phyloP scores from a whole-genome alignment of 2,329 filamentous ascomycete species.

The Lachnellula subtilissima region DNA sequence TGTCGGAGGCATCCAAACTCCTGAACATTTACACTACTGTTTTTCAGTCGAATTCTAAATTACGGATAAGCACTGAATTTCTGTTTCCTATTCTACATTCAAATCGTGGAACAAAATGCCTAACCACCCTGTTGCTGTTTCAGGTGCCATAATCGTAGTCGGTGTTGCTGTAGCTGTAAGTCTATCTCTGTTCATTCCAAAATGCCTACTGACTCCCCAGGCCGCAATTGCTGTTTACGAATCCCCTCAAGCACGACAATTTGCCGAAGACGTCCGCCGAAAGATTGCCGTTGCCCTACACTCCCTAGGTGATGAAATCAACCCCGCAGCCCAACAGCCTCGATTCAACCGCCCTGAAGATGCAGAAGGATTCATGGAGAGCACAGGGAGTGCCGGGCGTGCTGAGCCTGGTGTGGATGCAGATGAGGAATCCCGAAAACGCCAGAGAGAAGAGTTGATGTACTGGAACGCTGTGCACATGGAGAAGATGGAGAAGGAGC shows the following conservation, averaged over 20 bases:
- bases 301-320: slow-evolving; percentile 53
- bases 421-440: slow-evolving; percentile 55
- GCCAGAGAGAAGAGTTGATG: slow-evolving; percentile 60
- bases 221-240: slow-evolving; percentile 49
- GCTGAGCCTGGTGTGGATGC: slow-evolving; percentile 51
- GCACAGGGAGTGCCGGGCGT: slow-evolving; percentile 30
- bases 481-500: slow-evolving; percentile 41
- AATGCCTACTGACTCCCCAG: slow-evolving; percentile 13
- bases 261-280: slow-evolving; percentile 56
- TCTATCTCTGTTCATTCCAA: slow-evolving; percentile 1
- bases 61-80: background rate
- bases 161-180: slow-evolving; percentile 30
- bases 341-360: slow-evolving; percentile 63
- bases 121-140: slow-evolving; percentile 28
- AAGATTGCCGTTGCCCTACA: slow-evolving; percentile 57
- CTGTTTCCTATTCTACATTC: background rate
- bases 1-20: slow-evolving; percentile 2
- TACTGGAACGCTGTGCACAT: slow-evolving; percentile 59
- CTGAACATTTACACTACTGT: background rate
- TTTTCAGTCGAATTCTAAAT: background rate
- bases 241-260: slow-evolving; percentile 57
- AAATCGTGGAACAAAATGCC: slow-evolving; percentile 23
- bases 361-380: slow-evolving; percentile 57
- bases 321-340: slow-evolving; percentile 38
- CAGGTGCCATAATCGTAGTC: slow-evolving; percentile 32